These are phyloP conservation scores for Cymbopogon flexuosus DNA, from an alignment of 202 grass and related monocot genomes.

Conservation along the genomic window DNA sequence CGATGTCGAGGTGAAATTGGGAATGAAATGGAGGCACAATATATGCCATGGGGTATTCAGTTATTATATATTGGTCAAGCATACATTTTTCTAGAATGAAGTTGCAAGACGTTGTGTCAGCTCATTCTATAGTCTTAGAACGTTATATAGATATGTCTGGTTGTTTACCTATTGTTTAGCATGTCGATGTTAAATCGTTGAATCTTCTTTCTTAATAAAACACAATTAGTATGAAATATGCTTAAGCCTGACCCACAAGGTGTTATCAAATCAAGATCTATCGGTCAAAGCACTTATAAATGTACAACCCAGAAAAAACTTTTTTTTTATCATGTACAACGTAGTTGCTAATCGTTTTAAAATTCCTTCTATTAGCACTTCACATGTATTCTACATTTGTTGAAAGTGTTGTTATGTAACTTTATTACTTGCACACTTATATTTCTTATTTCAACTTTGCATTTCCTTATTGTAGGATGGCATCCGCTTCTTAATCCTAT, in stretches of 20 bases:
- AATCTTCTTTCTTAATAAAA: not conserved
- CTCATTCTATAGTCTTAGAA: not conserved
- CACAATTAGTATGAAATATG: not conserved
- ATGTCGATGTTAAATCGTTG: not conserved
- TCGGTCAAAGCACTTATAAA: not conserved
- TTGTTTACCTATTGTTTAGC: not conserved
- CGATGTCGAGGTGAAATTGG: too few species aligned
- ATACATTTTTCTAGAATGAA: too few species aligned
- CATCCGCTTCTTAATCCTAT: slow-evolving; percentile 22
- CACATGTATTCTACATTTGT: not conserved
- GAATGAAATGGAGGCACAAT: too few species aligned
- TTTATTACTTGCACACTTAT: not conserved
- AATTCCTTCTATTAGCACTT: not conserved
- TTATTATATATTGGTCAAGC: too few species aligned
- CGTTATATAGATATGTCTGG: not conserved
- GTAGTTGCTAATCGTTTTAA: not conserved
- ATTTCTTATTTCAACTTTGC: not conserved
- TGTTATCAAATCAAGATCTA: not conserved
- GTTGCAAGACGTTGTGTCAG: too few species aligned
- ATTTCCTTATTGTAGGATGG: slow-evolving; percentile 34
- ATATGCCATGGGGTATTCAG: too few species aligned
- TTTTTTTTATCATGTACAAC: not conserved
- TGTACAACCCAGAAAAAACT: not conserved
- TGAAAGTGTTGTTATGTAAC: not conserved
- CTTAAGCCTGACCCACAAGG: not conserved